Percentiles rank a stretch among this genome's conserved stretches.
These are phyloP conservation scores for Eimeria mitis DNA, from an alignment of 169 alveolate species.

Conservation along the genomic window DNA sequence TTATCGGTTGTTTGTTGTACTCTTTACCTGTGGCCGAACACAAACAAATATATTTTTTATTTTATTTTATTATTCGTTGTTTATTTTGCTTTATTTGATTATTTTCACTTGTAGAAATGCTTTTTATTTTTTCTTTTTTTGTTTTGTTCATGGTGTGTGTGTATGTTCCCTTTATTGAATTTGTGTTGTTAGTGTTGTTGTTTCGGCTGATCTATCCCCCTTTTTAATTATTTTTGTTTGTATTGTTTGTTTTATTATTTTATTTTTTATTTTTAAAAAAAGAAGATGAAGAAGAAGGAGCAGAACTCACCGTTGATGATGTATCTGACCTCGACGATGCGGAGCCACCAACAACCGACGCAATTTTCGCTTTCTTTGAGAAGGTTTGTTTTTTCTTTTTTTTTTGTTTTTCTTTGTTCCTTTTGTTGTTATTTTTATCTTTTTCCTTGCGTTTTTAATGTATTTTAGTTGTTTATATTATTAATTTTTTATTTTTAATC, in stretches of 20 bases:
- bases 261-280: background rate
- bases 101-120: too few relatives aligned
- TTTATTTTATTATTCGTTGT: background rate
- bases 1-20: background rate
- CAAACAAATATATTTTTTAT: background rate
- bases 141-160: too few relatives aligned
- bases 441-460: too few relatives aligned
- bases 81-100: too few relatives aligned
- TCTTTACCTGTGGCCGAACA: too few relatives aligned
- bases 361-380: slow-evolving; percentile 14
- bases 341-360: slow-evolving; percentile 24
- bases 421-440: background rate
- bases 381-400: background rate
- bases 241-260: background rate
- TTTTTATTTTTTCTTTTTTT: too few relatives aligned
- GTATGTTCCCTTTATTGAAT: too few relatives aligned
- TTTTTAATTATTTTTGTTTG: background rate
- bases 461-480: too few relatives aligned
- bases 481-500: too few relatives aligned
- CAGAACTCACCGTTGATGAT: background rate
- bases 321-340: slow-evolving; percentile 33
- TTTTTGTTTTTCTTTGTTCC: background rate
- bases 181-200: too few relatives aligned
- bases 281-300: slow-evolving; percentile 38
- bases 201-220: too few relatives aligned